These are phyloP conservation scores for Xylaria sp. DNA, from an alignment of 2,329 filamentous ascomycete genomes.

Conservation along the genomic window DNA sequence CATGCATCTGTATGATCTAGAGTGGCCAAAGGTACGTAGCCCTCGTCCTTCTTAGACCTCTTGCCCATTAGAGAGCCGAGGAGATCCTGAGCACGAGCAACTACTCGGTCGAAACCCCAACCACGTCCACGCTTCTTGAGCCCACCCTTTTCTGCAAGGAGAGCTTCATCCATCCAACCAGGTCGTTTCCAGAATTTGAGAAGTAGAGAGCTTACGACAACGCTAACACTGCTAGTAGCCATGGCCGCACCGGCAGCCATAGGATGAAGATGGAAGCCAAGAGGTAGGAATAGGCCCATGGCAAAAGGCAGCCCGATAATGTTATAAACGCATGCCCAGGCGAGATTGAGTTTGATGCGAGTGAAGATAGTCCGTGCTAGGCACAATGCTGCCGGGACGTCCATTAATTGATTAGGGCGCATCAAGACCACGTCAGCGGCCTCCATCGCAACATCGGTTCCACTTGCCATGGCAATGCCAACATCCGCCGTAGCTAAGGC, in stretches of 20 bases:
- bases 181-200: constrained; percentile 90
- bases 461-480: constrained; percentile 90
- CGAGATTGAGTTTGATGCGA: constrained; percentile 92
- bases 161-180: constrained; percentile 82
- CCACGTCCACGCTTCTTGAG: constrained; percentile 57
- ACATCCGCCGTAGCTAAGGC: constrained; percentile 92
- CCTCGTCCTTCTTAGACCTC: constrained; percentile 57
- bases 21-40: constrained; percentile 69
- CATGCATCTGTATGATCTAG: constrained; percentile 55
- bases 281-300: constrained; percentile 94
- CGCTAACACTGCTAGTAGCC: constrained; percentile 89
- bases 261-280: constrained; percentile 88
- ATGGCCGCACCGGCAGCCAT: constrained; percentile 96
- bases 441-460: constrained; percentile 98
- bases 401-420: constrained; percentile 89
- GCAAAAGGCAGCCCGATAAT: constrained; percentile 90
- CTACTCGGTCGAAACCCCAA: constrained; percentile 54
- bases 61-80: constrained; percentile 52
- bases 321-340: constrained; percentile 96
- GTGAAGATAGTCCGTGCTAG: constrained; percentile 87
- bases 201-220: constrained; percentile 84
- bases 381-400: constrained; percentile 87
- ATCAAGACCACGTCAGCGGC: constrained; percentile 96
- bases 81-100: constrained; percentile 57
- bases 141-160: constrained; percentile 67